Evolutionary conservation across 306 rosid genomes (phyloP).

Genomic region (Hippophae rhamnoides): DNA sequence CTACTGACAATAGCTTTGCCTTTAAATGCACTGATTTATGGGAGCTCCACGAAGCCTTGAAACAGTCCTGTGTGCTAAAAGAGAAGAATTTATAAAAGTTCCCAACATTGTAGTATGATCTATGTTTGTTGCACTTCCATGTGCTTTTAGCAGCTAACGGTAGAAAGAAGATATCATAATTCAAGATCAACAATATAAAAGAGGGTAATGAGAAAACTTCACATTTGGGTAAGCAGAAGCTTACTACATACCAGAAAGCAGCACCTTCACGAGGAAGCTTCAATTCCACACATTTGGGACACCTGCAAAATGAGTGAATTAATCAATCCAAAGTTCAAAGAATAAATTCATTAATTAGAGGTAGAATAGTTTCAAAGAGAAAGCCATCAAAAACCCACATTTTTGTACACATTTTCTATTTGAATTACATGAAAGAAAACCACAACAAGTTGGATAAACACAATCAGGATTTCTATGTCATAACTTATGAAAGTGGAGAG

Average conservation of each 20-base stretch:
- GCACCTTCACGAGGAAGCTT: slow-evolving; percentile 85
- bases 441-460: not conserved
- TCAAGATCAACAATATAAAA: not conserved
- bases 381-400: too few relatives aligned
- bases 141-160: not conserved
- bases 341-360: too few relatives aligned
- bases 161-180: not conserved
- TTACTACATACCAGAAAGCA: slow-evolving; percentile 77
- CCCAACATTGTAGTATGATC: too few relatives aligned
- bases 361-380: too few relatives aligned
- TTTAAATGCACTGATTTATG: slow-evolving; percentile 80
- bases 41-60: slow-evolving; percentile 86
- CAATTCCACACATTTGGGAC: slow-evolving; percentile 86
- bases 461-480: not conserved
- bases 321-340: not conserved
- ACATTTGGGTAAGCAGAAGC: slow-evolving; percentile 6
- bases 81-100: too few relatives aligned
- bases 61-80: slow-evolving; percentile 81
- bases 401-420: too few relatives aligned
- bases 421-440: not conserved
- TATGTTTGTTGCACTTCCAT: too few relatives aligned
- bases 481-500: not conserved
- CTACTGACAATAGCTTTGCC: slow-evolving; percentile 39
- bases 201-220: not conserved
- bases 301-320: slow-evolving; percentile 28